Percentiles rank a stretch among this genome's conserved stretches.
Conservation (phyloP, 2,329 filamentous ascomycete species). For the Escovopsis sp. region DNA sequence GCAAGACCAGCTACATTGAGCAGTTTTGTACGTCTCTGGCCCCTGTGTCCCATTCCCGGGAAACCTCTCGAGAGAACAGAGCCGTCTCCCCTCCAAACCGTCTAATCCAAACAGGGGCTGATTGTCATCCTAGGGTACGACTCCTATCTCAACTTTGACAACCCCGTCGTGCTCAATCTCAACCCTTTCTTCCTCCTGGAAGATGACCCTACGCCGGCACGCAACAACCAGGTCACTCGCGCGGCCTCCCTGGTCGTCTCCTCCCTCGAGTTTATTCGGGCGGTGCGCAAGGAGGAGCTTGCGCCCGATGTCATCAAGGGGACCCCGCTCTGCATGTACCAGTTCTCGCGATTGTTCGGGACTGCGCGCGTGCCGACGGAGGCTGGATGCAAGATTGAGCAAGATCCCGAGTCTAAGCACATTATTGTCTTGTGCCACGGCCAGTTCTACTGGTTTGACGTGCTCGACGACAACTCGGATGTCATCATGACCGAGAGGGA, state of each 20-base stretch:
- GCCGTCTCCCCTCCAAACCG: too few species aligned
- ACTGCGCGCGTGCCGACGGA: slow-evolving; percentile 90
- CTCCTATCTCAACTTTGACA: slow-evolving; percentile 95
- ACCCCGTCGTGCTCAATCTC: slow-evolving; percentile 90
- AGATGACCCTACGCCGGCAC: slow-evolving; percentile 89
- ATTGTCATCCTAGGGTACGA: slow-evolving; percentile 62
- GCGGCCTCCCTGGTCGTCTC: slow-evolving; percentile 87
- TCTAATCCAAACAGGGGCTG: too few species aligned
- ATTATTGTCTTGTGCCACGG: slow-evolving; percentile 86
- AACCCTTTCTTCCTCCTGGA: slow-evolving; percentile 97
- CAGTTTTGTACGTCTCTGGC: slow-evolving; percentile 68
- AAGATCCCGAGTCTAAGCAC: slow-evolving; percentile 86
- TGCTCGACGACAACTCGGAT: slow-evolving; percentile 85
- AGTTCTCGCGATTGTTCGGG: slow-evolving; percentile 89
- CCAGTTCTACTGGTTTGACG: slow-evolving; percentile 98
- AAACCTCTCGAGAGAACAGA: background rate
- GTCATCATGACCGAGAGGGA: slow-evolving; percentile 96
- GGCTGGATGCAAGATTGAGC: slow-evolving; percentile 87
- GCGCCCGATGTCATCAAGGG: slow-evolving; percentile 76
- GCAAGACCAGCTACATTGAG: slow-evolving; percentile 92
- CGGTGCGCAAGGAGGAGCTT: slow-evolving; percentile 83
- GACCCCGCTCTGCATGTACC: slow-evolving; percentile 90
- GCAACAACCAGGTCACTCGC: slow-evolving; percentile 91
- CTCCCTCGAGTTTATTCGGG: slow-evolving; percentile 79
- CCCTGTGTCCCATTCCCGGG: background rate